These are phyloP conservation scores for Trypanosoma brucei DNA, from an alignment of 208 protist genomes.

Conservation along the genomic window DNA sequence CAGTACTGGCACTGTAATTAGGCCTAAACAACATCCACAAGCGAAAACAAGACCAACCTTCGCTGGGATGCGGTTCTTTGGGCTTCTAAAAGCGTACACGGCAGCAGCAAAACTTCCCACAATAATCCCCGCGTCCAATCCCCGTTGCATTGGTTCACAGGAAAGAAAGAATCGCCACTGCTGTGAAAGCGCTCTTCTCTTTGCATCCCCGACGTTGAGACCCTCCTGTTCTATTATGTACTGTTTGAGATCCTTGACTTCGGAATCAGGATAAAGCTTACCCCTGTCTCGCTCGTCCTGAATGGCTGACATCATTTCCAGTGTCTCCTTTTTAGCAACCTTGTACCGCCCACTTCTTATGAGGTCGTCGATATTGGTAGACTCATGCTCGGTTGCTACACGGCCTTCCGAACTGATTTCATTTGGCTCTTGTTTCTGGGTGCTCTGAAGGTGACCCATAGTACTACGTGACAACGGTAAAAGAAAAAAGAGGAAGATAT, in stretches of 20 bases:
- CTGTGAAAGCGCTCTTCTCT: slow-evolving; percentile 51
- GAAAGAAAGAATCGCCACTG: slow-evolving; percentile 86
- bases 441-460: background rate
- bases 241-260: slow-evolving; percentile 67
- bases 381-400: slow-evolving; percentile 22
- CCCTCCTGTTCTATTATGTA: slow-evolving; percentile 86
- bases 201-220: slow-evolving; percentile 61
- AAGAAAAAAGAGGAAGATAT: too few species aligned
- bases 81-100: slow-evolving; percentile 48
- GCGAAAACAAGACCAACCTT: slow-evolving; percentile 66
- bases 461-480: background rate
- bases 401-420: background rate
- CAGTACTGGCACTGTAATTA: slow-evolving; percentile 62
- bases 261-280: slow-evolving; percentile 71
- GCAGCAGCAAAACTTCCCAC: slow-evolving; percentile 67
- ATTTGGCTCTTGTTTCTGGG: background rate
- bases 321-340: slow-evolving; percentile 54
- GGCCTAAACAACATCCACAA: slow-evolving; percentile 60
- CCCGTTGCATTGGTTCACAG: slow-evolving; percentile 79
- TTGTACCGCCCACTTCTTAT: slow-evolving; percentile 70
- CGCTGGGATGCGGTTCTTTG: slow-evolving; percentile 51
- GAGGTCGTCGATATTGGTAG: slow-evolving; percentile 71
- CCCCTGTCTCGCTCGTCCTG: slow-evolving; percentile 41
- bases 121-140: slow-evolving; percentile 78
- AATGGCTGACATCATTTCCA: slow-evolving; percentile 80